Conservation (phyloP, 345 rosid genomes). For the Excoecaria agallocha region DNA sequence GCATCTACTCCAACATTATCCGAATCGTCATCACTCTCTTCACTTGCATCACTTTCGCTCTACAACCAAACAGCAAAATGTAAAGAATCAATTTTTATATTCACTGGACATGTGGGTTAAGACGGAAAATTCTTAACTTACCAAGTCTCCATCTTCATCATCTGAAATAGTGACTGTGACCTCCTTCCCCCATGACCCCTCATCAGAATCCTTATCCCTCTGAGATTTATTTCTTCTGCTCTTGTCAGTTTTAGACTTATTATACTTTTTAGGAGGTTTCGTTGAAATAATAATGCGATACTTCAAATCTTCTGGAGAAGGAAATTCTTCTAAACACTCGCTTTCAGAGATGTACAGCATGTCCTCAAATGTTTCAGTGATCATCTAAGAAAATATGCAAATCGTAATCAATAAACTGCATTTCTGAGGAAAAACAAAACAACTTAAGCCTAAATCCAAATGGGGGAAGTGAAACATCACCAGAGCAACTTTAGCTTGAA, state of each 20-base stretch:
- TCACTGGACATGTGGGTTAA: neutral
- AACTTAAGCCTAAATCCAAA: neutral
- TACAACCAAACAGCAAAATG: slow-evolving; percentile 18
- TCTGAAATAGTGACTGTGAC: slow-evolving; percentile 32
- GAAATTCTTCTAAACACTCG: slow-evolving; percentile 52
- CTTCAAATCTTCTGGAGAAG: slow-evolving; percentile 70
- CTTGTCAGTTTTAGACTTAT: slow-evolving; percentile 34
- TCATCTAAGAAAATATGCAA: slow-evolving; percentile 41
- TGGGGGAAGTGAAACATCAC: slow-evolving; percentile 24
- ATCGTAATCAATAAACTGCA: neutral
- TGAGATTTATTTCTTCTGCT: slow-evolving; percentile 25
- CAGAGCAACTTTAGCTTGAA: slow-evolving; percentile 31
- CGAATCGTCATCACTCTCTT: slow-evolving; percentile 23
- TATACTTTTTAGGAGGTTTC: slow-evolving; percentile 53
- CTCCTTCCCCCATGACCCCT: slow-evolving; percentile 45
- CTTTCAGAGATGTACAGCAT: slow-evolving; percentile 50
- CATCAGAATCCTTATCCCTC: slow-evolving; percentile 46
- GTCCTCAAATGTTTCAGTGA: slow-evolving; percentile 46
- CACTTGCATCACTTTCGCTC: slow-evolving; percentile 27
- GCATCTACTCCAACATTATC: slow-evolving; percentile 7
- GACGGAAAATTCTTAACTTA: neutral
- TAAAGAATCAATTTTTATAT: neutral
- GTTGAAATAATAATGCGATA: slow-evolving; percentile 60
- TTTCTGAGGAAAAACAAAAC: neutral
- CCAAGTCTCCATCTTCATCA: slow-evolving; percentile 28